phyloP scores from a whole-genome alignment of 2,329 filamentous ascomycete genomes.

The Fusarium xyrophilum region DNA sequence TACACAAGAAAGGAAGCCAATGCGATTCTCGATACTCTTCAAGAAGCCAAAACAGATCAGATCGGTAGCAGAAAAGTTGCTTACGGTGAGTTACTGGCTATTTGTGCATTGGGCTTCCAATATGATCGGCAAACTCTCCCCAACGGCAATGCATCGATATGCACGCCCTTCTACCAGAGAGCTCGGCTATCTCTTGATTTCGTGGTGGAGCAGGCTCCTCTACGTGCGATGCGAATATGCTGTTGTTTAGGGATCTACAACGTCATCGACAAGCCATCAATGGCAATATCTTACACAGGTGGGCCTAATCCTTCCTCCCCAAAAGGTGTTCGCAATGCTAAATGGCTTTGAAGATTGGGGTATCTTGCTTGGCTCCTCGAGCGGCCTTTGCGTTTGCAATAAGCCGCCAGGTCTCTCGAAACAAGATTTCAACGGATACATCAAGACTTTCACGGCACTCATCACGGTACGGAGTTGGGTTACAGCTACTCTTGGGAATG shows the following conservation, averaged over 20 bases:
- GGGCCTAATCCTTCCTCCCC: no score
- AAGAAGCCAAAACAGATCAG: neutral
- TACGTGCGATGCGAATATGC: neutral
- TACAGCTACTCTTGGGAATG: neutral
- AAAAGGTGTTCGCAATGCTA: neutral
- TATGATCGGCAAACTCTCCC: neutral
- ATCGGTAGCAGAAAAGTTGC: rapidly evolving
- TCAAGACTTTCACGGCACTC: neutral
- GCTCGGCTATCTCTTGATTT: neutral
- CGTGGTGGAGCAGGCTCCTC: neutral
- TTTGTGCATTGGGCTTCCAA: neutral
- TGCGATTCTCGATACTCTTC: neutral
- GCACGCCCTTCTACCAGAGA: neutral
- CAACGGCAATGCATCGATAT: rapidly evolving
- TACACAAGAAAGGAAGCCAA: neutral
- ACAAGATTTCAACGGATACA: rapidly evolving
- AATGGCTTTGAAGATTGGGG: neutral
- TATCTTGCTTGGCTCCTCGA: neutral
- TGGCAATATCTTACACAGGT: neutral
- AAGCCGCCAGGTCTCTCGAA: rapidly evolving
- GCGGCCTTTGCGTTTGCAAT: rapidly evolving
- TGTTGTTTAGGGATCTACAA: neutral
- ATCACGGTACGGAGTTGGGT: neutral
- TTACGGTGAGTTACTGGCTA: neutral
- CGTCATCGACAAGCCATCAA: neutral